Conservation (phyloP, 164 flowering plant species). For the Macadamia tetraphylla region DNA sequence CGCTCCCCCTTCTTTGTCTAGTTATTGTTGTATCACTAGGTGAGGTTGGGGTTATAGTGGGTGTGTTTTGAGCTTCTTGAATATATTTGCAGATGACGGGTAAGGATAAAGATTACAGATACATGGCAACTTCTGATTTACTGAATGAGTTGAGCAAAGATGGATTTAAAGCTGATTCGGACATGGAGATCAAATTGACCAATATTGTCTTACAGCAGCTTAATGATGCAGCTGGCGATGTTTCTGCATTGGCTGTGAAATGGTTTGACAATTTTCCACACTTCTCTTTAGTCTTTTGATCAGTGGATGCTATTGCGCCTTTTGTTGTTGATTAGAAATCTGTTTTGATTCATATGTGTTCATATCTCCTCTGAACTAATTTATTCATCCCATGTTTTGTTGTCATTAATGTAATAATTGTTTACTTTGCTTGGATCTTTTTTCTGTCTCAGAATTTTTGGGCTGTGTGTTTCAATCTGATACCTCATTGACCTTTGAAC, state of each 20-base stretch:
- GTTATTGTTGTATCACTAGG: no score
- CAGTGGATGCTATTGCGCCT: not conserved
- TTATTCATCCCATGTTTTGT: not conserved
- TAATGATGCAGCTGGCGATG: conserved; percentile 97
- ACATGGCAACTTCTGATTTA: conserved; percentile 99
- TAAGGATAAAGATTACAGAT: conserved; percentile 96
- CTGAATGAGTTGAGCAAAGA: conserved; percentile 84
- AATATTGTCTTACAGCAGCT: conserved; percentile 82
- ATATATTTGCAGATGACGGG: conserved; percentile 77
- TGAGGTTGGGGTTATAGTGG: not conserved
- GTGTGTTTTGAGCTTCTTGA: conserved; percentile 5
- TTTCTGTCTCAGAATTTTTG: no score
- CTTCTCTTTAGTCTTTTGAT: not conserved
- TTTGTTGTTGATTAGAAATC: not conserved
- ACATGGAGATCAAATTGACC: conserved; percentile 69
- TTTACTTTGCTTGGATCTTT: no score
- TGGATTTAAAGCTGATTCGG: conserved; percentile 67
- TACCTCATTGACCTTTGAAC: no score
- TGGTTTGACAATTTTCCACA: conserved; percentile 40
- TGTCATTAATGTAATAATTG: no score
- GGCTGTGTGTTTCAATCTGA: no score
- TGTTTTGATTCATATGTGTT: not conserved
- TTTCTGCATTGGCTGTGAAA: conserved; percentile 96
- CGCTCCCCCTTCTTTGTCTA: no score
- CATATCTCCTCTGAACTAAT: not conserved